These are phyloP conservation scores for Euryodendron excelsum DNA, from an alignment of 148 eudicot species.

Conservation along the genomic window DNA sequence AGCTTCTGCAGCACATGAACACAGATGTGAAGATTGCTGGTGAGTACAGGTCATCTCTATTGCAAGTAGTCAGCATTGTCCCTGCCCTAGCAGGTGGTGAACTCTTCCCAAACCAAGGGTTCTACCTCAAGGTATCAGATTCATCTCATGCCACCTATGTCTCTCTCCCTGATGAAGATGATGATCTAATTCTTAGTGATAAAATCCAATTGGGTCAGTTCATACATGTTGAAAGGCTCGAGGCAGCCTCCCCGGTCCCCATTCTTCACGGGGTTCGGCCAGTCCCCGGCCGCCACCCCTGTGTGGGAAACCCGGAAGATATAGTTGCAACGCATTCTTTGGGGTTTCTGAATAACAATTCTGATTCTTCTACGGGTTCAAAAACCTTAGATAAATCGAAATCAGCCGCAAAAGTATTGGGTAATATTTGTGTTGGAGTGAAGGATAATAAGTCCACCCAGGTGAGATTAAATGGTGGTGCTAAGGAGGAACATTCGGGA, in stretches of 20 bases:
- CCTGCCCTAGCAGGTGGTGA: constrained; percentile 87
- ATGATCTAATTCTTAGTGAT: constrained; percentile 77
- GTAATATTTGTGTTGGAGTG: constrained; percentile 25
- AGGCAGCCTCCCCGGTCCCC: constrained; percentile 83
- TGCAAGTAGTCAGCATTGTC: constrained; percentile 89
- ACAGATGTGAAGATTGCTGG: constrained; percentile 86
- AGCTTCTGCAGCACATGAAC: constrained; percentile 84
- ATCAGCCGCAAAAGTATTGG: constrained; percentile 34
- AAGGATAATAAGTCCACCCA: too few species aligned
- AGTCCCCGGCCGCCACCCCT: constrained; percentile 85
- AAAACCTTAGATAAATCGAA: constrained; percentile 48
- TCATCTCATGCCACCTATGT: constrained; percentile 97
- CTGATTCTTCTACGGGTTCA: constrained; percentile 31
- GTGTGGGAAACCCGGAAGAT: constrained; percentile 86
- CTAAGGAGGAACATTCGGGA: constrained; percentile 45
- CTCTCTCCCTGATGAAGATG: constrained; percentile 85
- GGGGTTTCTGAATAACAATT: constrained; percentile 58
- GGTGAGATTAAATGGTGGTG: constrained; percentile 31
- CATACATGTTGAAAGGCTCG: constrained; percentile 76
- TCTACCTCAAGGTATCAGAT: constrained; percentile 89
- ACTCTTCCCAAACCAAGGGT: constrained; percentile 82
- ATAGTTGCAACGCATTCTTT: constrained; percentile 74
- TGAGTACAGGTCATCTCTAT: constrained; percentile 76
- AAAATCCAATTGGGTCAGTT: constrained; percentile 91
- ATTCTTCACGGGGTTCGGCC: constrained; percentile 72